Evolutionary conservation across 1,139 yeast genomes (phyloP), one percentile per base, ranked within the genome.

Genomic region (Sporopachydermia cereana): DNA sequence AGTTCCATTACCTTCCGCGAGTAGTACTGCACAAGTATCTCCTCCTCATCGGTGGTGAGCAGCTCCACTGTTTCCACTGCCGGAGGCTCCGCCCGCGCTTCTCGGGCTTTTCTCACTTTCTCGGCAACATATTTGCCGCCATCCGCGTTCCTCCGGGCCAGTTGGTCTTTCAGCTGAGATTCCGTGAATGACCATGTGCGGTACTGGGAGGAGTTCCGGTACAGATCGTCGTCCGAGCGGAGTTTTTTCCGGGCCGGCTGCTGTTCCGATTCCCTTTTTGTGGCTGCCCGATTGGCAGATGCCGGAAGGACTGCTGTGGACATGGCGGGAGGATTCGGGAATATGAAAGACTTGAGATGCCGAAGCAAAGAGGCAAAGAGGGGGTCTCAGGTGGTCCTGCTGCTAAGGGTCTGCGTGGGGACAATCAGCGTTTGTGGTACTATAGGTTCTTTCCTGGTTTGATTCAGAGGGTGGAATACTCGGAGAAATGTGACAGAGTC

Each of bases 161-260:
- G 68, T 36, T 67, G 61, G 21, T 68, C 65, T 2, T 59, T 63
- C n/a, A 89, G 67, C 47, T 72, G 72, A 2, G 74, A 76, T 21
- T 59, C 57, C 0, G 88, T 78, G 59, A 75, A 88, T 1, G 96
- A 88, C 98, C 98, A 91, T 20, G 77, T 50, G 46, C 81, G 69
- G 59, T 72, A 91, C 63, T 91, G 98, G 0, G 93, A 74, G 3
- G 96, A 84, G 44, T 88, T 73, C 46, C 97, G 72, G 61, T 85
- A 91, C 43, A 91, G 65, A 51, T 89, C 97, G 61, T 91, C 97
- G 52, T 76, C 81, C 17, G 39, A 16, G 22, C 39, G 39, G 22
- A 34, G 22, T 34, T 34, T 34, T 21, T 34, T 34, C 22, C 17
- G 9, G 20, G 39, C 20, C 9, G 39, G 39, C 17, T 34, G n/a